These are phyloP conservation scores for Polytrichum commune DNA, from an alignment of 225 moss, liverwort and hornwort species.

Conservation along the genomic window DNA sequence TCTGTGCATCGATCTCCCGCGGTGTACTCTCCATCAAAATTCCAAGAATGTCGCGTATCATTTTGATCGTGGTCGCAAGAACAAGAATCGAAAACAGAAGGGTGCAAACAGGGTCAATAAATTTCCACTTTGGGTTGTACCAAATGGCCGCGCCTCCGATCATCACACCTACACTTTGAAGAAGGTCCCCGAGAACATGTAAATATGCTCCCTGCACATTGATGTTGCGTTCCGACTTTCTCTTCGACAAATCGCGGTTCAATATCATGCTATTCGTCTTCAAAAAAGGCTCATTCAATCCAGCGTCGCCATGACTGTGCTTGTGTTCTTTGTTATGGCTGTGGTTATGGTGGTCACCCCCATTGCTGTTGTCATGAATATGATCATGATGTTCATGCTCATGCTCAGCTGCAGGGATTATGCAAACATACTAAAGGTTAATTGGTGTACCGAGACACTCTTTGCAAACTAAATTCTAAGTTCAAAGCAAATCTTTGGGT, in stretches of 20 bases:
- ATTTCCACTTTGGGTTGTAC: conserved; percentile 71
- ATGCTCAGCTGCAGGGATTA: conserved; percentile 27
- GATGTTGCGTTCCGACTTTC: conserved; percentile 43
- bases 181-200: conserved; percentile 83
- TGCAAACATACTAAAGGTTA: conserved; percentile 1
- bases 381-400: conserved; percentile 18
- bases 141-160: conserved; percentile 82
- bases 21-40: conserved; percentile 99
- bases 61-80: conserved; percentile 69
- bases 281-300: conserved; percentile 35
- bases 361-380: not conserved
- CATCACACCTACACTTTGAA: conserved; percentile 96
- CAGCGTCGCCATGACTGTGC: not conserved
- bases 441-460: no score
- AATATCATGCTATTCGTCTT: conserved; percentile 22
- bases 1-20: conserved; percentile 70
- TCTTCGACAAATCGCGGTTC: conserved; percentile 28
- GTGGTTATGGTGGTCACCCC: conserved; percentile 8
- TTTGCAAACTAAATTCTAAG: no score
- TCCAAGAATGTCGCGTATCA: conserved; percentile 78
- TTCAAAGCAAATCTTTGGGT: no score
- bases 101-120: conserved; percentile 82
- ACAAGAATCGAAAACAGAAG: conserved; percentile 79
- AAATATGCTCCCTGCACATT: conserved; percentile 89
- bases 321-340: conserved; percentile 7